These are phyloP conservation scores for Immersiporthe knoxdaviesiana DNA, from an alignment of 2,329 filamentous ascomycete genomes.

Conservation along the genomic window DNA sequence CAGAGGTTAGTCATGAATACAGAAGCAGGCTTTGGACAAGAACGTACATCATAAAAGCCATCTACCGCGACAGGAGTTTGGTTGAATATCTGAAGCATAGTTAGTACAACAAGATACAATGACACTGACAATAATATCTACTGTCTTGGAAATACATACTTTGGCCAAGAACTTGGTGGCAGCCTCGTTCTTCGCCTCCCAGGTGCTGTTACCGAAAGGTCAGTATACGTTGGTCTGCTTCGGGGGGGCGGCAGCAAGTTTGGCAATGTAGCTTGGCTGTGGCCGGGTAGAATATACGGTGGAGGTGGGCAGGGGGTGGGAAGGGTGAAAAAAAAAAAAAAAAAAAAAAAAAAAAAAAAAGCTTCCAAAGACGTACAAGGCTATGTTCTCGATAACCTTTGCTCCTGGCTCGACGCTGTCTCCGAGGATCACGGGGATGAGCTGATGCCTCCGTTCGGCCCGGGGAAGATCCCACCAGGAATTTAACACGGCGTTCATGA, in stretches of 20 bases:
- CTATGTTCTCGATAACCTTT: slow-evolving; percentile 13
- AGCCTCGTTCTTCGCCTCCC: not conserved
- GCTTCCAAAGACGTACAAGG: not conserved
- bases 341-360: too few species aligned
- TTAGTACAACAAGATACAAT: not conserved
- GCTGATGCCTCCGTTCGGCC: slow-evolving; percentile 20
- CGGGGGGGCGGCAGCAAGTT: not conserved
- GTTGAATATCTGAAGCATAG: not conserved
- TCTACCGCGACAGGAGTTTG: not conserved
- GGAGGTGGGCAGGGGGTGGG: too few species aligned
- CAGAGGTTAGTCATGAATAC: not conserved
- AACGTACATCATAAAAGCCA: not conserved
- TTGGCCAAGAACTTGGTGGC: not conserved
- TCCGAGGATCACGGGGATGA: slow-evolving; percentile 2
- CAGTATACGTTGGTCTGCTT: not conserved
- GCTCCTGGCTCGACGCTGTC: not conserved
- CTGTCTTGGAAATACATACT: not conserved
- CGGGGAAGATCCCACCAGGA: slow-evolving; percentile 28
- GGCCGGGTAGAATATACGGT: not conserved
- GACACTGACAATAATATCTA: not conserved
- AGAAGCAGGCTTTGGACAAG: not conserved
- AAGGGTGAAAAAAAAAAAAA: too few species aligned
- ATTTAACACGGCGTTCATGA: slow-evolving; percentile 13
- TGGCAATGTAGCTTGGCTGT: not conserved
- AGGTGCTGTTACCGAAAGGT: not conserved